phyloP scores from a whole-genome alignment of 495 filamentous ascomycete species.

The Aspergillus taichungensis region DNA sequence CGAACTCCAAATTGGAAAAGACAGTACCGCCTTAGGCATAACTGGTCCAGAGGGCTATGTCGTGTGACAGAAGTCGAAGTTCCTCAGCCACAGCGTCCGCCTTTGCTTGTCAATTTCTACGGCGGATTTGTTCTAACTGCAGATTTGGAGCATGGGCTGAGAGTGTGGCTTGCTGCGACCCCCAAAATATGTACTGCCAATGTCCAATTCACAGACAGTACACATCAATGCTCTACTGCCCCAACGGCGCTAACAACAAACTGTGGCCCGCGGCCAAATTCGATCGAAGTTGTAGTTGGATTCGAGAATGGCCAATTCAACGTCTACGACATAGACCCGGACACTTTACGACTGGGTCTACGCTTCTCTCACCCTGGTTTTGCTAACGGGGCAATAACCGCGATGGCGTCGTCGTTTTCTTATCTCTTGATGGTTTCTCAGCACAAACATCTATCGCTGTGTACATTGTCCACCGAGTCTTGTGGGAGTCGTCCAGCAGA shows the following conservation, averaged over 20 bases:
- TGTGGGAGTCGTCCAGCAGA: conserved; percentile 1
- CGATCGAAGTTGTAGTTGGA: conserved; percentile 51
- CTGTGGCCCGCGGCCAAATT: conserved; percentile 20
- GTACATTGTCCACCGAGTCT: conserved; percentile 41
- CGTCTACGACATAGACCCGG: conserved; percentile 51
- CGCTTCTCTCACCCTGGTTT: conserved; percentile 47
- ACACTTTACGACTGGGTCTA: conserved; percentile 29
- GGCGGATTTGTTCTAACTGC: conserved; percentile 71
- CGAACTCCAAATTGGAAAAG: conserved; percentile 70
- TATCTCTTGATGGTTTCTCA: conserved; percentile 72
- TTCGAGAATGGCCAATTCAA: conserved; percentile 69
- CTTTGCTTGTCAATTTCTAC: conserved; percentile 61
- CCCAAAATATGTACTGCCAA: conserved; percentile 30
- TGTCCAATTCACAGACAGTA: conserved; percentile 10
- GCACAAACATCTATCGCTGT: conserved; percentile 64
- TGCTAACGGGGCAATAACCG: conserved; percentile 57
- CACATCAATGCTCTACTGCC: conserved; percentile 9
- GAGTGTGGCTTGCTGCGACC: conserved; percentile 66
- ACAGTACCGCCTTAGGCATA: conserved; percentile 82
- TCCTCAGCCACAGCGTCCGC: conserved; percentile 43
- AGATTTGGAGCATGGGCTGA: conserved; percentile 59
- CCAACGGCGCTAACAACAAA: conserved; percentile 67
- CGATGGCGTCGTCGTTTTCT: conserved; percentile 64
- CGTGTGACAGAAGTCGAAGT: conserved; percentile 69
- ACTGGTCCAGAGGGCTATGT: conserved; percentile 83